Conservation (phyloP, 2,329 filamentous ascomycete genomes). For the Aspergillus aculeatus region DNA sequence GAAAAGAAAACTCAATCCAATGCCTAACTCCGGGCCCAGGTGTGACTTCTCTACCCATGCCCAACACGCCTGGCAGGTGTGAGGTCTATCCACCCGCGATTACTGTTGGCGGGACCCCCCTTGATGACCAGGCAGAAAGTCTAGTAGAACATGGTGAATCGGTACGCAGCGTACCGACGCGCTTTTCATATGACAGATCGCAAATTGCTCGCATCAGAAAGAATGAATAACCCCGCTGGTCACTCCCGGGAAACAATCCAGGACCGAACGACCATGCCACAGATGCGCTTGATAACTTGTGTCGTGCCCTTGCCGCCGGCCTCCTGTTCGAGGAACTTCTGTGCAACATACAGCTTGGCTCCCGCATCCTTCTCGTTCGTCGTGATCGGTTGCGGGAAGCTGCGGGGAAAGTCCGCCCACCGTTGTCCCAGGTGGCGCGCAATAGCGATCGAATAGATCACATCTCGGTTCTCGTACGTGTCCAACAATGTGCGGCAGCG, state of each 20-base stretch:
- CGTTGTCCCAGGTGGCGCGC: slow-evolving; percentile 71
- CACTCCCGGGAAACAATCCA: slow-evolving; percentile 48
- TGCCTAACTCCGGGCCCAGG: slow-evolving; percentile 23
- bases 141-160: slow-evolving; percentile 21
- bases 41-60: slow-evolving; percentile 10
- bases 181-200: slow-evolving; percentile 22
- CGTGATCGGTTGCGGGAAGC: slow-evolving; percentile 55
- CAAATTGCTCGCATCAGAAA: slow-evolving; percentile 17
- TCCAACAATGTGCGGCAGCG: slow-evolving; percentile 70
- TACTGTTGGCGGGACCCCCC: background rate
- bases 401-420: slow-evolving; percentile 59
- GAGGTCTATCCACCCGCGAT: background rate
- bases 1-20: slow-evolving; percentile 14
- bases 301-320: slow-evolving; percentile 68
- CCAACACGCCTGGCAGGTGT: slow-evolving; percentile 11
- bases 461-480: slow-evolving; percentile 80
- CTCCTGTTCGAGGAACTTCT: slow-evolving; percentile 67
- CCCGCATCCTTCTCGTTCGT: slow-evolving; percentile 66
- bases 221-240: slow-evolving; percentile 11
- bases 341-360: slow-evolving; percentile 66
- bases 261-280: slow-evolving; percentile 64
- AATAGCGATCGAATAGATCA: slow-evolving; percentile 84
- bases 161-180: slow-evolving; percentile 16
- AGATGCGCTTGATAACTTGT: slow-evolving; percentile 69
- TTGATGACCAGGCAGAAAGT: slow-evolving; percentile 9